phyloP scores from a whole-genome alignment of 306 rosid species.

The Quercus rubra region DNA sequence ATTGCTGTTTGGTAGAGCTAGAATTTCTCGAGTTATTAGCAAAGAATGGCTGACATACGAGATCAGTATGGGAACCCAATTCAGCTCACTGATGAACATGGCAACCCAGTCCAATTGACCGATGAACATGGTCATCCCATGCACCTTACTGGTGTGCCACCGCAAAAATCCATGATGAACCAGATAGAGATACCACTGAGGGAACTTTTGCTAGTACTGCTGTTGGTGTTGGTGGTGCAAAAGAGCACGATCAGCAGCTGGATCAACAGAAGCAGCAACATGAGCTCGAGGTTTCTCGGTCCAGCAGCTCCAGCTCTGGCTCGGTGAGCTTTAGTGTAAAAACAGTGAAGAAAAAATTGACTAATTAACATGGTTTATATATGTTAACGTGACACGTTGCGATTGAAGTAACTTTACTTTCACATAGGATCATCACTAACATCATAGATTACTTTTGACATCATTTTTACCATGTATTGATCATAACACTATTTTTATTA shows the following conservation, averaged over 20 bases:
- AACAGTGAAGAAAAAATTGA: too few species aligned
- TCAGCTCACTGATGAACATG: conserved; percentile 54
- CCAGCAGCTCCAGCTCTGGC: conserved; percentile 53
- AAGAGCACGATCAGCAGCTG: not conserved
- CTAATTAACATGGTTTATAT: too few species aligned
- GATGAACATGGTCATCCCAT: conserved; percentile 71
- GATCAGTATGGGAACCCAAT: conserved; percentile 67
- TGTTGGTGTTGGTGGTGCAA: not conserved
- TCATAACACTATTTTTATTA: too few species aligned
- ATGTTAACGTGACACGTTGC: too few species aligned
- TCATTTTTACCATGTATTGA: too few species aligned
- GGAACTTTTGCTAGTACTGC: not conserved
- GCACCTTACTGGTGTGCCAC: conserved; percentile 60
- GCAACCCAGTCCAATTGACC: conserved; percentile 60
- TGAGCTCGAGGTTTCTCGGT: conserved; percentile 16
- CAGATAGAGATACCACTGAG: not conserved
- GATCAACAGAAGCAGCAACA: not conserved
- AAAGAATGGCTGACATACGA: conserved; percentile 54
- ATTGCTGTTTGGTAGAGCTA: not conserved
- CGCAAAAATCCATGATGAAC: not conserved
- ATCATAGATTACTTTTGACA: too few species aligned
- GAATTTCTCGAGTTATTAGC: not conserved
- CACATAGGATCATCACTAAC: too few species aligned
- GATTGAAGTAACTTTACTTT: too few species aligned
- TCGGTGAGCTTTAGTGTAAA: conserved; percentile 30